These are phyloP conservation scores for Chlamydomonas reinhardtii DNA, from an alignment of 163 green algal species.

Conservation along the genomic window DNA sequence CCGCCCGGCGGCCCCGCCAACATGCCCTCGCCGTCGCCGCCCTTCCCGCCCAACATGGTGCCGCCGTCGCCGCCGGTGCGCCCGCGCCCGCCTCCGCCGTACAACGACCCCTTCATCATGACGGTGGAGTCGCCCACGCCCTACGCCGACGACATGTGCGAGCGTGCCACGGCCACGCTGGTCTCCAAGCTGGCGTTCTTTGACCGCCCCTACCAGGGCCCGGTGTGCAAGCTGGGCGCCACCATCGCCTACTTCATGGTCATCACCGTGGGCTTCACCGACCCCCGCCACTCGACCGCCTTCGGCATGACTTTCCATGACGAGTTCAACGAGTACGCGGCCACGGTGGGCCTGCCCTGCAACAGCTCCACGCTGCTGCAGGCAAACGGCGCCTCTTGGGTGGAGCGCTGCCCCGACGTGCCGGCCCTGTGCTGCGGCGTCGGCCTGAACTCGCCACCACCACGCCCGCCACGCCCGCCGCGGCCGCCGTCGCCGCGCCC, in stretches of 20 bases:
- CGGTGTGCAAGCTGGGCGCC: constrained; percentile 8
- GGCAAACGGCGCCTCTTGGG: not conserved
- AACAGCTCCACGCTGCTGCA: not conserved
- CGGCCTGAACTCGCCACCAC: not conserved
- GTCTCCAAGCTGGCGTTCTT: constrained; percentile 27
- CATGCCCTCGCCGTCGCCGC: not conserved
- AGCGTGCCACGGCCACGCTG: not conserved
- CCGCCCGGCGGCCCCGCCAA: not conserved
- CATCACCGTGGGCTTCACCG: constrained; percentile 25
- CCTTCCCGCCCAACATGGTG: not conserved
- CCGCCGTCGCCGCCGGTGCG: not conserved
- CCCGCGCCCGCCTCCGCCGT: constrained; percentile 19
- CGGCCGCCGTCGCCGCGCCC: not conserved
- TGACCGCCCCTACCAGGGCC: constrained; percentile 21
- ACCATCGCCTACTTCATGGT: constrained; percentile 49
- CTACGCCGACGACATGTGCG: not conserved
- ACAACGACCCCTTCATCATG: constrained; percentile 18
- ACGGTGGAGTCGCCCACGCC: not conserved
- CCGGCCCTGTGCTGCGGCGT: not conserved
- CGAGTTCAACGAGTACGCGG: constrained; percentile 26
- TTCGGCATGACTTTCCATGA: constrained; percentile 34
- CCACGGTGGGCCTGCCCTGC: not conserved
- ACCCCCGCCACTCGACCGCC: constrained; percentile 25
- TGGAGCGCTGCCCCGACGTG: not conserved
- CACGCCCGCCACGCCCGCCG: not conserved